phyloP scores from a whole-genome alignment of 306 rosid genomes.

The Quercus rubra region DNA sequence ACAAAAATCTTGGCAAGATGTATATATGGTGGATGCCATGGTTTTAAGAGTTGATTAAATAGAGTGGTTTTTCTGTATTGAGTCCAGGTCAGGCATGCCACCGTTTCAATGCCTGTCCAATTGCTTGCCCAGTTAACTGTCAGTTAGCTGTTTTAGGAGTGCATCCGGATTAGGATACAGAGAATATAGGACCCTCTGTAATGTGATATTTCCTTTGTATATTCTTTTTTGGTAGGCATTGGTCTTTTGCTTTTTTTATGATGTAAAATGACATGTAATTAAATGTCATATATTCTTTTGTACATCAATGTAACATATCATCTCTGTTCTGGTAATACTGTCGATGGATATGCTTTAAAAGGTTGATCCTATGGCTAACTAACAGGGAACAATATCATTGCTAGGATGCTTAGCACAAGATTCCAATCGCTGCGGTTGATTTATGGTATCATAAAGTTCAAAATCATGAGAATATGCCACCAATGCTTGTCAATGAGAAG shows the following conservation, averaged over 20 bases:
- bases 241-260: not conserved
- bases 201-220: conserved; percentile 8
- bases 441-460: not conserved
- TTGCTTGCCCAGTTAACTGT: no score
- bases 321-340: not conserved
- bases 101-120: not conserved
- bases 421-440: not conserved
- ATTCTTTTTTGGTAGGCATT: not conserved
- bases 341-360: not conserved
- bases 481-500: not conserved
- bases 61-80: conserved; percentile 12
- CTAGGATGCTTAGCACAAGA: not conserved
- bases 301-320: not conserved
- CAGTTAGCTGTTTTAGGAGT: not conserved
- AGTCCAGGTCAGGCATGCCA: conserved; percentile 25
- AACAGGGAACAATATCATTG: not conserved
- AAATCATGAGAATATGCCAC: not conserved
- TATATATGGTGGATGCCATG: conserved; percentile 99
- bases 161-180: not conserved
- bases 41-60: conserved; percentile 49
- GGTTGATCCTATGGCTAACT: not conserved
- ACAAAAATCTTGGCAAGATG: conserved; percentile 97
- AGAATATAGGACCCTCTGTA: not conserved
- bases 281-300: not conserved
- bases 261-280: not conserved